Evolutionary conservation across 2,329 filamentous ascomycete species (phyloP), one percentile per base, ranked within the genome.

Genomic region (Alternaria arbusti): DNA sequence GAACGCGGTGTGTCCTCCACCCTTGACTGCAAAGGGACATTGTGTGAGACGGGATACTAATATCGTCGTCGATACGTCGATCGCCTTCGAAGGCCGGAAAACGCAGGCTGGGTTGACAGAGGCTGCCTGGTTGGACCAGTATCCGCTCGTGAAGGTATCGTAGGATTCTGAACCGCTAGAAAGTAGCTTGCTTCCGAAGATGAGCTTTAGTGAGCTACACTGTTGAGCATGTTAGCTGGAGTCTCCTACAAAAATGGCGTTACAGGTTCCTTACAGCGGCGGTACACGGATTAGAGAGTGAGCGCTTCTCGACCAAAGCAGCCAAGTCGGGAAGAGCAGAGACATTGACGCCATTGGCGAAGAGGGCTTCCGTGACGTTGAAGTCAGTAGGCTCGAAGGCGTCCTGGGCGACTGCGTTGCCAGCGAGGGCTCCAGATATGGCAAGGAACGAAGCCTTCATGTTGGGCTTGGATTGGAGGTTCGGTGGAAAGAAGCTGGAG

Each of bases 1-100:
- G 68, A 75, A 76, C 7, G 73, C 66, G 11, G 75, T 76, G 61
- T 83, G 82, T 6, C 82, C 82, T 36, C 82, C 81, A 49, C 79
- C 78, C 55, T 80, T 81, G 11, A 83, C 73, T 9, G 80, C 80
- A 57, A 82, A 82, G 79, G 59, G 63, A 46, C 70, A 73, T 51
- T 68, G 55, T 11, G 66, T 61, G 15, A 52, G 49, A 6, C 55
- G 54, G 30, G 46, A 51, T 6, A 59, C n/a, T 6, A 70, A 36
- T 6, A 71, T 47, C 6, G 55, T 43, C 5, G 62, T 62, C n/a
- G 65, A 65, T 10, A 70, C 60, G 26, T 71, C 67, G 13, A 59
- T 20, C 13, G 63, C 40, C 11, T 49, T 62, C 9, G 30, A 30
- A 15, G 69, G 70, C 46, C 69, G 63, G 59, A 75, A 73, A 15